phyloP scores from a whole-genome alignment of 345 rosid genomes.

The Lepidium sativum region DNA sequence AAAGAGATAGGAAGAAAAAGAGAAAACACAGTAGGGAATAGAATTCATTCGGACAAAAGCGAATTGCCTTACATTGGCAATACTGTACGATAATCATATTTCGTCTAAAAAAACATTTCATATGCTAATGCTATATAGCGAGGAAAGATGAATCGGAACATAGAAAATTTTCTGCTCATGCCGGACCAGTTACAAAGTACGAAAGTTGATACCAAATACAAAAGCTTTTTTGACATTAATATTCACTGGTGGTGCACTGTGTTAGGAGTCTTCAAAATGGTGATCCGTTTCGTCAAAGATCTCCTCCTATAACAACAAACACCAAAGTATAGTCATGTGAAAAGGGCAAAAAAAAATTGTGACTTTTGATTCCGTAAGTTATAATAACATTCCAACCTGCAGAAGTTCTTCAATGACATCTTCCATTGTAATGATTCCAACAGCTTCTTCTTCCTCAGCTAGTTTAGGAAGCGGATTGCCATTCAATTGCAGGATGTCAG shows the following conservation, averaged over 20 bases:
- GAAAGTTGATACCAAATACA: background rate
- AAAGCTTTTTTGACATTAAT: background rate
- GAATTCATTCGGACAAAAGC: background rate
- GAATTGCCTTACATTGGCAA: background rate
- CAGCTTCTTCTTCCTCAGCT: constrained; percentile 78
- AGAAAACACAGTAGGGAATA: constrained; percentile 5
- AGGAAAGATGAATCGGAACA: background rate
- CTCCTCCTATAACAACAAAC: constrained; percentile 57
- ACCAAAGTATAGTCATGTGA: background rate
- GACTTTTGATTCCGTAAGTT: background rate
- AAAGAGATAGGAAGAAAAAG: constrained; percentile 22
- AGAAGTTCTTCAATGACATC: constrained; percentile 97
- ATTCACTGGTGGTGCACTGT: background rate
- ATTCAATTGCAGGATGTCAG: constrained; percentile 63
- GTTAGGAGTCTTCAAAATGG: constrained; percentile 62
- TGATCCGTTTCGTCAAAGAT: constrained; percentile 94
- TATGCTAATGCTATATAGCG: background rate
- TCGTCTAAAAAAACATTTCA: background rate
- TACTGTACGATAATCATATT: background rate
- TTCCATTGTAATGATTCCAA: constrained; percentile 95
- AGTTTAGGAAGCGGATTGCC: constrained; percentile 52
- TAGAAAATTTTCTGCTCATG: background rate
- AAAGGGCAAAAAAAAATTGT: too few relatives aligned
- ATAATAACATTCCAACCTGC: constrained; percentile 39
- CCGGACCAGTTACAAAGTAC: background rate